Evolutionary conservation across 2,329 filamentous ascomycete species (phyloP).

Genomic region (Paraphoma sp.): DNA sequence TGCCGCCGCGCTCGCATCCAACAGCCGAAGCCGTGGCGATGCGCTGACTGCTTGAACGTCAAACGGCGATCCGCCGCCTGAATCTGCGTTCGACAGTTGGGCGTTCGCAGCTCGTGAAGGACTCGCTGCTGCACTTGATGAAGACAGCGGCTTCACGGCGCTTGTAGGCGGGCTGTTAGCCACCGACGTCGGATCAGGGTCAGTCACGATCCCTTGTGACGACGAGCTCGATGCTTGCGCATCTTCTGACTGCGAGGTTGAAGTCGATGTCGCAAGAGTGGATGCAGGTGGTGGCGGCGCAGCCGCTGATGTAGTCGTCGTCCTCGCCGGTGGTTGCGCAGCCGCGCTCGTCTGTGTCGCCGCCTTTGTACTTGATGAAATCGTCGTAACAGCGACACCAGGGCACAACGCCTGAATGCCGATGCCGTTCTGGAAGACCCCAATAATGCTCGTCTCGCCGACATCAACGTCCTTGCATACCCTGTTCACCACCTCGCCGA

Average conservation of each 20-base stretch:
- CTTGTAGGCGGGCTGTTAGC: constrained; percentile 13
- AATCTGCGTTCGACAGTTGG: constrained; percentile 44
- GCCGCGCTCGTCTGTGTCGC: constrained; percentile 9
- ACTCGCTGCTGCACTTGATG: constrained; percentile 6
- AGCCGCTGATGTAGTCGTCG: constrained; percentile 9
- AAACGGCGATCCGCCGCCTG: constrained; percentile 56
- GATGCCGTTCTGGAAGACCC: constrained; percentile 49
- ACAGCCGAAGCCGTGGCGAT: constrained; percentile 16
- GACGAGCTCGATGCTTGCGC: constrained; percentile 11
- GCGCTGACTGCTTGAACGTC: constrained; percentile 40
- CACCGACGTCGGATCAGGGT: constrained; percentile 22
- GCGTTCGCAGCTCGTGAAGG: constrained; percentile 27
- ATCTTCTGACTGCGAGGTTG: constrained; percentile 9
- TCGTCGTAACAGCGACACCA: constrained; percentile 33
- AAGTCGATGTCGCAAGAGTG: constrained; percentile 4
- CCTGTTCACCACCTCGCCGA: constrained; percentile 41
- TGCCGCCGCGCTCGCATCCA: constrained; percentile 8
- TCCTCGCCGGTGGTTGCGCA: constrained; percentile 16
- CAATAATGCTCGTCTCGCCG: constrained; percentile 49
- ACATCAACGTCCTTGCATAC: constrained; percentile 46
- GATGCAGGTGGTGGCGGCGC: constrained; percentile 4
- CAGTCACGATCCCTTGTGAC: constrained; percentile 14
- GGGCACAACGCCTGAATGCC: constrained; percentile 50
- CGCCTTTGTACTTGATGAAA: constrained; percentile 3
- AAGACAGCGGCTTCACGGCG: constrained; percentile 3